Base-by-base conservation (phyloP, 2,329 filamentous ascomycete species). In the Talaromyces funiculosus region DNA sequence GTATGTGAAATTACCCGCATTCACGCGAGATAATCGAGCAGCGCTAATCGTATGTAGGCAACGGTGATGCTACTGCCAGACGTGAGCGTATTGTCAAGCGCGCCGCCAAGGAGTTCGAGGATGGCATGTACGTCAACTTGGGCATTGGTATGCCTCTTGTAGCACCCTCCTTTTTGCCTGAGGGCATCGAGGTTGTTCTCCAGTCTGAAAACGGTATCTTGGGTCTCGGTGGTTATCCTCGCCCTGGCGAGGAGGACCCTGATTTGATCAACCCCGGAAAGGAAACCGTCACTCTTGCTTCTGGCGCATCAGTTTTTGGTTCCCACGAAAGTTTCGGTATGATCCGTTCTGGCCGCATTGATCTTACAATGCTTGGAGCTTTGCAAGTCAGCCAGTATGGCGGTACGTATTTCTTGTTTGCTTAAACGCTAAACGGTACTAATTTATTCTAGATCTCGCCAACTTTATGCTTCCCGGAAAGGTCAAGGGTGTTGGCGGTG, bases 381-480 rank as follows among this genome's bases (percentile, higher is more conserved):
- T 85, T 93, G 68, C 89, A 95, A 76, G 90, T 94, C 38, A 88
- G 85, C 66, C 89, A 90, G 1, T 80, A 82, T 12, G 90, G 90
- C 64, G 69, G 69, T 69, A 67, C 33, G 68, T 65, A 16, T 33
- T 8, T 29, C 22, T n/a, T 10, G 3, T 9, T 14, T 9, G 1
- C 7, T 12, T 6, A 10, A 18, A 4, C 4, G 3, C 4, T 53
- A 8, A 42, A n/a, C 9, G 12, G 3, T 22, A 49, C 61, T 65
- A 42, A 68, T 31, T n/a, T 16, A n/a, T 14, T 12, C 16, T 37
- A 60, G 90, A 95, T 71, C 77, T 95, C 57, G 90, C 90, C 60
- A 94, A 94, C 78, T 95, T 90, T 80, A 94, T 94, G 88, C 88
- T 95, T 65, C 90, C 90, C 0, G 90, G 90, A 43, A 92, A 92